A percentile compares a stretch with the other conserved stretches of the same genome.
Evolutionary conservation across 2,329 filamentous ascomycete species (phyloP).

Genomic region (Aspergillus luchuensis): DNA sequence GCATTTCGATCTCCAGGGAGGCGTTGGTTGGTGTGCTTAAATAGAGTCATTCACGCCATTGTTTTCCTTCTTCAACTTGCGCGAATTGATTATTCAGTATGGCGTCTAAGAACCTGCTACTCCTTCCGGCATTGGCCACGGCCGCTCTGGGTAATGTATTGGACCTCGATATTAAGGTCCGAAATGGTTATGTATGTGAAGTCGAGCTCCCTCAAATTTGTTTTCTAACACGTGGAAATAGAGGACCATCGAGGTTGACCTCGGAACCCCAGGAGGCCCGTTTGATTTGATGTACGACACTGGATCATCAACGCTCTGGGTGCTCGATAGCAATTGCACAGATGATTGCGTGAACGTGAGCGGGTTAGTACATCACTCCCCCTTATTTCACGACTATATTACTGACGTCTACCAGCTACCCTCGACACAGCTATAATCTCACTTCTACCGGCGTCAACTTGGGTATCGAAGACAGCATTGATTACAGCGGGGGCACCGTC

Average conservation of each 20-base stretch:
- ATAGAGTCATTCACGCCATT: too few species aligned
- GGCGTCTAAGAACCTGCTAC: not conserved
- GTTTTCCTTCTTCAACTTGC: too few species aligned
- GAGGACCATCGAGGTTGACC: slow-evolving; percentile 2
- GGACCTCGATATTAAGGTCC: slow-evolving; percentile 1
- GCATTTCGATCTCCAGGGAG: too few species aligned
- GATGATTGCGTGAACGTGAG: not conserved
- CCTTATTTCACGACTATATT: not conserved
- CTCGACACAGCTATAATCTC: not conserved
- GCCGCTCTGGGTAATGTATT: not conserved
- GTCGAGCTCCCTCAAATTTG: not conserved
- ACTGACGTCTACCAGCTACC: not conserved
- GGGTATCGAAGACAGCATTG: not conserved
- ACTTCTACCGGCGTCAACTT: not conserved
- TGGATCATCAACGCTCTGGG: not conserved
- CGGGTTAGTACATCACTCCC: not conserved
- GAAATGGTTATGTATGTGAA: not conserved
- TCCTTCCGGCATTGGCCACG: not conserved
- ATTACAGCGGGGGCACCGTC: not conserved
- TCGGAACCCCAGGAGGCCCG: not conserved
- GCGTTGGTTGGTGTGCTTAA: too few species aligned
- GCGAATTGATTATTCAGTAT: not conserved
- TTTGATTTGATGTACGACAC: not conserved
- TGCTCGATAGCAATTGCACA: not conserved
- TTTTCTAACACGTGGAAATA: not conserved